Evolutionary conservation across 352 stramenopile species (phyloP).

Genomic region (Globisporangium parvum): DNA sequence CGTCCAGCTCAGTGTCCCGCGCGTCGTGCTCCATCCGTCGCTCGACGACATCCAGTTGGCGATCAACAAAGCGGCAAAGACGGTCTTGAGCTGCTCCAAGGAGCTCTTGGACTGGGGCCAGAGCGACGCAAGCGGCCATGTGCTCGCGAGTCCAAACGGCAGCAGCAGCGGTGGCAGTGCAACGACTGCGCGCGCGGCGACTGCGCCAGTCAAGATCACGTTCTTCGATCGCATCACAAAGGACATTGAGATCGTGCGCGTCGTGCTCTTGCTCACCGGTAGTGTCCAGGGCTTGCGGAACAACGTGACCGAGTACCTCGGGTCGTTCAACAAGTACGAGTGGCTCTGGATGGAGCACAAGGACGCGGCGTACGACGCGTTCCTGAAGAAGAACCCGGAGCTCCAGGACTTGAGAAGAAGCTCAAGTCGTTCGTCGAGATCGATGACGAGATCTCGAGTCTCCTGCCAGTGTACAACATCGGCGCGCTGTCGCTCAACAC

Average conservation of each 20-base stretch:
- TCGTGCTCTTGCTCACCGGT: conserved; percentile 95
- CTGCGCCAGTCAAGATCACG: conserved; percentile 48
- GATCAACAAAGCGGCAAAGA: conserved; percentile 96
- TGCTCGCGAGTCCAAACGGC: not conserved
- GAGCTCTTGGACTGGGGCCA: conserved; percentile 94
- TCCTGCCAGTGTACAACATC: conserved; percentile 92
- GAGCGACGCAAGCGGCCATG: conserved; percentile 31
- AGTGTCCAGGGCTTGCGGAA: conserved; percentile 97
- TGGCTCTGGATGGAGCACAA: conserved; percentile 99
- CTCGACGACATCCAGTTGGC: conserved; percentile 97
- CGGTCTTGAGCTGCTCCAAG: conserved; percentile 96
- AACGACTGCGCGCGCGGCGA: not conserved
- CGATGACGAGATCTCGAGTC: conserved; percentile 91
- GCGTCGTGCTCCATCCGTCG: conserved; percentile 92
- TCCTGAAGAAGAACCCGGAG: conserved; percentile 91
- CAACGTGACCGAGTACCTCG: conserved; percentile 96
- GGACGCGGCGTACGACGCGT: conserved; percentile 92
- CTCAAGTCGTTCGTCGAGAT: conserved; percentile 94
- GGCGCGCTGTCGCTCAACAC: conserved; percentile 96
- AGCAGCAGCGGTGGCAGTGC: not conserved
- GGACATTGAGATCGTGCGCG: conserved; percentile 98
- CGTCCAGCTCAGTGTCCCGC: conserved; percentile 92
- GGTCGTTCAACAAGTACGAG: conserved; percentile 94
- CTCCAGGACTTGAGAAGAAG: conserved; percentile 95
- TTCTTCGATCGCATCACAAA: conserved; percentile 99